phyloP scores from a whole-genome alignment of 345 rosid species.

The Eucalyptus regnans region DNA sequence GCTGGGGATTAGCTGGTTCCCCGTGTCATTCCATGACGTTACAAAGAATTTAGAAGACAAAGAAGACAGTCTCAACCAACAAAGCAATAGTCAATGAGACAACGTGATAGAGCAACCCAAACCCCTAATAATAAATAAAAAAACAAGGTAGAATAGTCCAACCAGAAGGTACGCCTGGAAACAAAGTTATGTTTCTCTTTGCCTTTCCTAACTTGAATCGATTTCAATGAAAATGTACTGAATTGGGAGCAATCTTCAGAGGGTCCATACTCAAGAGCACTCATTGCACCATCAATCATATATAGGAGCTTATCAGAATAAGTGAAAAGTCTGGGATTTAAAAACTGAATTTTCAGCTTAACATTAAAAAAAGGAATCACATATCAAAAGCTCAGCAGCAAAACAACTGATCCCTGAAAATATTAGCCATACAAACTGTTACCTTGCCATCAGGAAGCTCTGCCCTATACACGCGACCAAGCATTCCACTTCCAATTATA shows the following conservation, averaged over 20 bases:
- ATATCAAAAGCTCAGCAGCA: neutral
- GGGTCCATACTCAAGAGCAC: neutral
- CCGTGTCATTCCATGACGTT: neutral
- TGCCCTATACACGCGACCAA: constrained; percentile 88
- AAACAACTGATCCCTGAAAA: neutral
- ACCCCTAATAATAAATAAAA: neutral
- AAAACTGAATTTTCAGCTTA: neutral
- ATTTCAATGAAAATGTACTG: neutral
- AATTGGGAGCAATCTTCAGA: neutral
- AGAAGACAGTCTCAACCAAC: neutral
- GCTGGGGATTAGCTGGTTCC: neutral
- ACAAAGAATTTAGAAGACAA: neutral
- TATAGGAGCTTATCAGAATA: neutral
- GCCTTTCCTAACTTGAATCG: neutral
- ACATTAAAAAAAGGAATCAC: neutral
- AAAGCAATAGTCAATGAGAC: neutral
- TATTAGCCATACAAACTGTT: neutral
- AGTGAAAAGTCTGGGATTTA: neutral
- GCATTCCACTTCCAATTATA: constrained; percentile 83
- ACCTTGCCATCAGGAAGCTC: constrained; percentile 84
- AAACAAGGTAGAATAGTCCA: neutral
- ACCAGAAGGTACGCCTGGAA: neutral
- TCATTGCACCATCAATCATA: neutral
- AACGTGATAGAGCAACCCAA: neutral
- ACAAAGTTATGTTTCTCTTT: neutral